Percentiles rank a stretch among this genome's conserved stretches.
Evolutionary conservation across 495 filamentous ascomycete species (phyloP).

Genomic region (Trichoderma parareesei): DNA sequence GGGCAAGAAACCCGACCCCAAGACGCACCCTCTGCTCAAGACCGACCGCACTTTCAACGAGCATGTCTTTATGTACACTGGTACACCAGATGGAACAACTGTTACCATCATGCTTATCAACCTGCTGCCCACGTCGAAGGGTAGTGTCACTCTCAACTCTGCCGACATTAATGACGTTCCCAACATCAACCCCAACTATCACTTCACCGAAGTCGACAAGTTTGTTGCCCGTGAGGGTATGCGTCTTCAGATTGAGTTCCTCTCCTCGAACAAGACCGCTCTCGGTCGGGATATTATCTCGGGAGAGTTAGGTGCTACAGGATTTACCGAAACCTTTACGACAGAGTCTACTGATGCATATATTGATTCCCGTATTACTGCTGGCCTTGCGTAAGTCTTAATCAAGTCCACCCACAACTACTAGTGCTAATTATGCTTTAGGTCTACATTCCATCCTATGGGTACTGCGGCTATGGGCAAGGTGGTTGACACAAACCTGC

Average conservation of each 20-base stretch:
- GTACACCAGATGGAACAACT: constrained; percentile 18
- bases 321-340: constrained; percentile 16
- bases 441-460: constrained; percentile 20
- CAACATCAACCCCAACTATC: constrained; percentile 29
- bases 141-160: constrained; percentile 31
- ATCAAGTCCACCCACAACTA: neutral
- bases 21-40: constrained; percentile 14
- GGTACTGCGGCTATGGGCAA: constrained; percentile 34
- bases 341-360: constrained; percentile 23
- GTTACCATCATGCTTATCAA: constrained; percentile 15
- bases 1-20: constrained; percentile 13
- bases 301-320: constrained; percentile 18
- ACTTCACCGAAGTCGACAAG: constrained; percentile 17
- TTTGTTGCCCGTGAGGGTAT: constrained; percentile 15
- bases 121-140: constrained; percentile 30
- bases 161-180: constrained; percentile 34
- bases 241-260: constrained; percentile 12
- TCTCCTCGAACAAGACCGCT: constrained; percentile 13
- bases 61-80: constrained; percentile 18
- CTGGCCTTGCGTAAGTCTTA: constrained; percentile 15
- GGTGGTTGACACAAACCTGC: constrained; percentile 31
- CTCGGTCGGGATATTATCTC: constrained; percentile 21
- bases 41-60: constrained; percentile 13
- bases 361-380: constrained; percentile 21
- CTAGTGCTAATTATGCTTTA: neutral